Evolutionary conservation across 2,329 filamentous ascomycete species (phyloP).

Genomic region (Falciphora oryzae): DNA sequence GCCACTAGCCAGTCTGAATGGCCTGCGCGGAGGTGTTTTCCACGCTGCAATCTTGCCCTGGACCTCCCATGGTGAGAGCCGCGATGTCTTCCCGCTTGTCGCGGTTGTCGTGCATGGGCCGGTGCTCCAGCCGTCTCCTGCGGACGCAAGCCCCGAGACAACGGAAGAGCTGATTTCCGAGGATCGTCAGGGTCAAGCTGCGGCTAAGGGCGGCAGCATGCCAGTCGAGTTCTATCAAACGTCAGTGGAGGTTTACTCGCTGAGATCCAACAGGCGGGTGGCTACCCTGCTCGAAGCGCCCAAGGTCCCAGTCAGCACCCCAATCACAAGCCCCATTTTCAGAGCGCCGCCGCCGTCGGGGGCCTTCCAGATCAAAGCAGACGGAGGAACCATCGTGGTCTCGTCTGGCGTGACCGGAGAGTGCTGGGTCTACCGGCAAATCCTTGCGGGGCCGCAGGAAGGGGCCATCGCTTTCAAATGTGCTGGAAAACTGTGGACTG

Average conservation of each 20-base stretch:
- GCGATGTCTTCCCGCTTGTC: conserved; percentile 62
- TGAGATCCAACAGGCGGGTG: conserved; percentile 67
- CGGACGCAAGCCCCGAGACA: conserved; percentile 23
- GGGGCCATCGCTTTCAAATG: conserved; percentile 50
- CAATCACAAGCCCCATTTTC: conserved; percentile 58
- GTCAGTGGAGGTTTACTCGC: conserved; percentile 80
- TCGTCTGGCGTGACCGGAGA: conserved; percentile 82
- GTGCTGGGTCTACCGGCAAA: conserved; percentile 68
- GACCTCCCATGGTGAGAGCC: conserved; percentile 46
- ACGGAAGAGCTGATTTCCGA: background rate
- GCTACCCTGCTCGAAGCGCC: conserved; percentile 69
- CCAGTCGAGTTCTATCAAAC: conserved; percentile 69
- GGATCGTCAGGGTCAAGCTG: background rate
- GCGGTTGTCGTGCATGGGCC: conserved; percentile 78
- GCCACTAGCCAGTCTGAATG: conserved; percentile 63
- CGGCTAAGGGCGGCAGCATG: conserved; percentile 24
- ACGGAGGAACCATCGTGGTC: conserved; percentile 65
- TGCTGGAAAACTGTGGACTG: conserved; percentile 89
- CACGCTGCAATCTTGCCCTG: conserved; percentile 79
- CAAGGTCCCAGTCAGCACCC: conserved; percentile 51
- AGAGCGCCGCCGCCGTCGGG: conserved; percentile 65
- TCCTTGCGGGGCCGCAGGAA: conserved; percentile 33
- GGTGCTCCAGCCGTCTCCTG: conserved; percentile 39
- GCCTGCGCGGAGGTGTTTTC: conserved; percentile 72
- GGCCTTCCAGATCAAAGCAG: conserved; percentile 67